These are phyloP conservation scores for Allantophomopsis lycopodina DNA, from an alignment of 2,329 filamentous ascomycete species.

Conservation along the genomic window DNA sequence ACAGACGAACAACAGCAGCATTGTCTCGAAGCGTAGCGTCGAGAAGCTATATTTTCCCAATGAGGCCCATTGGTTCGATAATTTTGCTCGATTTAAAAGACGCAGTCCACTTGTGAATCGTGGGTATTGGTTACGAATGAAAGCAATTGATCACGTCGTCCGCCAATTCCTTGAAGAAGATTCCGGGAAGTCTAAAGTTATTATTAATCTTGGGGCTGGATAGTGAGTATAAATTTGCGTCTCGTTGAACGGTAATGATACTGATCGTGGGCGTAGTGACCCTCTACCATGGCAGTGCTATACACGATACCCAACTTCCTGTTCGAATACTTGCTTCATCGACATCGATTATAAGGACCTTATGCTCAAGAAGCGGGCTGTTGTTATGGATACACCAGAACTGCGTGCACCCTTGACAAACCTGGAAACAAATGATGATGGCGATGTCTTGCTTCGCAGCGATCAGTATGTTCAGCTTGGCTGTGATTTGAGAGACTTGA, in stretches of 20 bases:
- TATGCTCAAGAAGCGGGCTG: conserved; percentile 57
- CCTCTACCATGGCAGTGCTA: conserved; percentile 77
- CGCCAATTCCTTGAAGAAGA: conserved; percentile 53
- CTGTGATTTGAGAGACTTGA: conserved; percentile 63
- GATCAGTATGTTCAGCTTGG: conserved; percentile 66
- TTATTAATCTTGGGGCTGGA: conserved; percentile 80
- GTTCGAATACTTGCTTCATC: conserved; percentile 51
- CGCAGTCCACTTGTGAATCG: conserved; percentile 83
- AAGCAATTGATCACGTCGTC: conserved; percentile 64
- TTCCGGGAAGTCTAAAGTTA: conserved; percentile 46
- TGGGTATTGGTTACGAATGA: conserved; percentile 71
- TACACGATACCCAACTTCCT: conserved; percentile 45
- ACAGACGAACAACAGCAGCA: conserved; percentile 81
- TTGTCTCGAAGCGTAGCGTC: conserved; percentile 87
- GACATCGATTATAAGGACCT: conserved; percentile 79
- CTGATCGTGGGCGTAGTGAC: conserved; percentile 40
- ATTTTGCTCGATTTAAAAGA: conserved; percentile 72
- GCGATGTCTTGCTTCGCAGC: conserved; percentile 45
- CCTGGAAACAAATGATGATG: conserved; percentile 24
- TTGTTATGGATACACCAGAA: conserved; percentile 49
- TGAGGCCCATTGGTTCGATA: conserved; percentile 73
- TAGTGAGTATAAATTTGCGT: conserved; percentile 47
- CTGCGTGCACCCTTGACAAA: conserved; percentile 37
- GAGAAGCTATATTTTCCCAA: conserved; percentile 70
- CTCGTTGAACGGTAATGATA: no score